Percentiles rank a stretch among this genome's conserved stretches.
These are phyloP conservation scores for Copromyces sp. DNA, from an alignment of 495 filamentous ascomycete species.

Conservation along the genomic window DNA sequence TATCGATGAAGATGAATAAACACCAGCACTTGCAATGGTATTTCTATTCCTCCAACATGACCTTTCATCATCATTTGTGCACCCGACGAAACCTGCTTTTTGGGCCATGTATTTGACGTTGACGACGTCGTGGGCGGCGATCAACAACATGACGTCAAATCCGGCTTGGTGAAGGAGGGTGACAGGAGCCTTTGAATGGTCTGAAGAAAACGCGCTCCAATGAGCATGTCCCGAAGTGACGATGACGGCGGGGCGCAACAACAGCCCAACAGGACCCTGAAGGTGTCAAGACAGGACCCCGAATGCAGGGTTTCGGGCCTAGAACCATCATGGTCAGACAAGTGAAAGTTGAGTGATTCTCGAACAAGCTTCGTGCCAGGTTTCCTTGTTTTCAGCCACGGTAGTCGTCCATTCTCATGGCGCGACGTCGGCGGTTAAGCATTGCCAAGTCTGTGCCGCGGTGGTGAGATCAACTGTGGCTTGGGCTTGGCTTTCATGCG, in stretches of 20 bases:
- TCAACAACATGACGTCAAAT: constrained; percentile 25
- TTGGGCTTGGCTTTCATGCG: background rate
- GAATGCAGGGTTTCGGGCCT: background rate
- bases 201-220: constrained; percentile 14
- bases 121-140: constrained; percentile 1
- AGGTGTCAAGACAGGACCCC: background rate
- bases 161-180: background rate
- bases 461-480: background rate
- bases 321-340: background rate
- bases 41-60: background rate
- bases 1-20: background rate
- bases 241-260: constrained; percentile 3
- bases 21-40: background rate
- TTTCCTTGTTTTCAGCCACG: background rate
- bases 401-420: background rate
- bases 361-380: background rate
- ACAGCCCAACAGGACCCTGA: constrained; percentile 3
- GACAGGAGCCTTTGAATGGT: constrained; percentile 9
- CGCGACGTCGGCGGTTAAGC: too few species aligned
- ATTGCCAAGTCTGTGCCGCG: background rate
- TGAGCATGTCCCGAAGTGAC: background rate
- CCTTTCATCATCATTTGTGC: background rate
- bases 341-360: too few species aligned
- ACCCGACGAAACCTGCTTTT: constrained; percentile 21
- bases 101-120: background rate